Conservation (phyloP, 1,284 basidiomycete genomes). For the Sanghuangporus weigelae region DNA sequence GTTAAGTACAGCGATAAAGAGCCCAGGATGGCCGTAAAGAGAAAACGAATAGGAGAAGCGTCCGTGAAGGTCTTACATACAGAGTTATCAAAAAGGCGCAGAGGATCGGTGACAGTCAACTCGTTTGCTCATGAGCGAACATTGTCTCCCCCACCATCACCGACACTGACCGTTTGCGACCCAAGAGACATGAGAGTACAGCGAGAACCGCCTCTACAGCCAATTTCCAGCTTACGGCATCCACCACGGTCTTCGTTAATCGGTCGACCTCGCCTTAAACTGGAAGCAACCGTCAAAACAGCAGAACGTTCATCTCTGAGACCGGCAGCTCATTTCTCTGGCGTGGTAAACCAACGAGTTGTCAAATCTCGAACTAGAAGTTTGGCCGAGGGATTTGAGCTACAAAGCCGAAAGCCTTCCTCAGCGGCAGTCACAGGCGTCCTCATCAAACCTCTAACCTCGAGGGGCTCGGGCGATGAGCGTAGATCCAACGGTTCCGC, state of each 20-base stretch:
- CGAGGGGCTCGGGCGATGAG: background rate
- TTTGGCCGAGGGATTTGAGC: background rate
- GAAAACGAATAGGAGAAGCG: background rate
- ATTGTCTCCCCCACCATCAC: background rate
- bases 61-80: background rate
- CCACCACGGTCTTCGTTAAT: background rate
- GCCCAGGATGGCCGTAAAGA: background rate
- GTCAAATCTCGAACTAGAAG: background rate
- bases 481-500: background rate
- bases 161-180: background rate
- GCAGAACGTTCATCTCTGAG: background rate
- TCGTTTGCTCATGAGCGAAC: background rate
- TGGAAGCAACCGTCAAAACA: background rate
- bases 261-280: slow-evolving; percentile 1
- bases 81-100: slow-evolving; percentile 1
- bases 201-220: background rate
- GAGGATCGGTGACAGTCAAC: background rate
- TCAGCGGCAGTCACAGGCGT: background rate
- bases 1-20: background rate
- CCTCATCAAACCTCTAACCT: background rate
- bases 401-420: background rate
- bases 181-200: background rate
- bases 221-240: background rate
- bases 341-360: background rate
- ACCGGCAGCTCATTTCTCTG: background rate